Base-by-base conservation (phyloP, 2,329 filamentous ascomycete genomes). In the Diaporthe australafricana region DNA sequence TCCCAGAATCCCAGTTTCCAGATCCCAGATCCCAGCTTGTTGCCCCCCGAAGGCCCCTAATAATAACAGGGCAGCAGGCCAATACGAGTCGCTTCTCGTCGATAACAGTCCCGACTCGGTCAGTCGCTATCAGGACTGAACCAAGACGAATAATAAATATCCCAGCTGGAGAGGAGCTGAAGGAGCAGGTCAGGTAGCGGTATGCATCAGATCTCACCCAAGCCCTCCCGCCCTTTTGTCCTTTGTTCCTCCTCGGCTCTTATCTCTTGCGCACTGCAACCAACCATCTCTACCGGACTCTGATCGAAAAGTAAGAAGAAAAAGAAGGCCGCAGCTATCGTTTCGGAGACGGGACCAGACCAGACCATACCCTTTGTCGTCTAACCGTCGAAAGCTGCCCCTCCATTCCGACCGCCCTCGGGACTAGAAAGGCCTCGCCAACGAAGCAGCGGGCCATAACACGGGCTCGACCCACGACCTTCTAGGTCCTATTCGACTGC, bases 101-200 rank as follows among this genome's bases (percentile, higher is more conserved):
- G 42, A 63, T 63, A 63, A 48, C 60, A 40, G 14, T 6, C 30
- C 30, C 27, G n/a, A 32, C 32, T 63, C 60, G 42, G 20, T 35
- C 32, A 35, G 27, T 35, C 35, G 16, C 30, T 48, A 32, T 48
- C 60, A 35, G 32, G n/a, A 56, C 53, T 38, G 30, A 45, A 69
- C 45, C 66, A 60, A 40, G 27, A 35, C 47, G 55, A 38, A 20
- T 53, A 50, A 48, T 67, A 50, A 48, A 60, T 69, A 57, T 57
- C 66, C 53, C 66, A 50, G 42, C 42, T 50, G 42, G 53, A 69
- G 66, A 69, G 66, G 66, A 60, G 66, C 66, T 50, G 53, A 60
- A 50, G 42, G 66, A 69, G 27, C 40, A 50, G n/a, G n/a, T n/a
- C n/a, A 32, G 7, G 25, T 27, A 57, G 38, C 30, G 66, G 66